These are phyloP conservation scores for Daldinia grandis DNA, from an alignment of 495 filamentous ascomycete species.

Conservation along the genomic window DNA sequence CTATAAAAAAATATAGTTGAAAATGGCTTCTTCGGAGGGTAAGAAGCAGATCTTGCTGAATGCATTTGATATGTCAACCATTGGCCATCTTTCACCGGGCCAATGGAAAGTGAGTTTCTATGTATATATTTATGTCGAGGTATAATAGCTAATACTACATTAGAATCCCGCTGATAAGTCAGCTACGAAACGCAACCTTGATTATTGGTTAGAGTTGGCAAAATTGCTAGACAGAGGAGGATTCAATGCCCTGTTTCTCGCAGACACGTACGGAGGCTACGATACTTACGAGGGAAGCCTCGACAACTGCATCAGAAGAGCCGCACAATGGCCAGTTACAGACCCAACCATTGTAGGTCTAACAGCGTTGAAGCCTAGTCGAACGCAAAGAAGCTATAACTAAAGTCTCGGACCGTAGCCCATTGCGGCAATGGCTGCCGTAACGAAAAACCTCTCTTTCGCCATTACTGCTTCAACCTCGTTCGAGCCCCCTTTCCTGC, in stretches of 20 bases:
- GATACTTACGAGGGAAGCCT: conserved; percentile 66
- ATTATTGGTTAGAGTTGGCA: conserved; percentile 69
- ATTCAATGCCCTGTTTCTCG: conserved; percentile 68
- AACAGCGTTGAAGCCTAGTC: neutral
- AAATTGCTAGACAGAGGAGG: conserved; percentile 66
- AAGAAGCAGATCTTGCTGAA: conserved; percentile 57
- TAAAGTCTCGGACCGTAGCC: conserved; percentile 30
- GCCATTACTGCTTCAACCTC: conserved; percentile 66
- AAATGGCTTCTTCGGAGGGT: conserved; percentile 36
- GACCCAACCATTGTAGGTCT: conserved; percentile 59
- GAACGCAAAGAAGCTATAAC: neutral
- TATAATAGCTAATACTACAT: conserved; percentile 12
- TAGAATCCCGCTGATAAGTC: conserved; percentile 66
- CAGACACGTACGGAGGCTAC: conserved; percentile 66
- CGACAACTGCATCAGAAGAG: conserved; percentile 55
- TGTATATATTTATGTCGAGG: neutral
- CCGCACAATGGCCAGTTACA: conserved; percentile 67
- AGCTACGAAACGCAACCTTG: conserved; percentile 62
- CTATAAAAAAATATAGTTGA: too few relatives aligned
- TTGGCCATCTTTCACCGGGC: conserved; percentile 55
- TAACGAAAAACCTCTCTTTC: conserved; percentile 63
- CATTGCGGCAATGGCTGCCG: conserved; percentile 64
- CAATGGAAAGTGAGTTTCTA: conserved; percentile 58
- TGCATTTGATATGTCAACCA: conserved; percentile 57
- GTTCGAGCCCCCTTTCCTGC: conserved; percentile 65